Evolutionary conservation across 2,329 filamentous ascomycete species (phyloP).

Genomic region (Fusarium sp.): DNA sequence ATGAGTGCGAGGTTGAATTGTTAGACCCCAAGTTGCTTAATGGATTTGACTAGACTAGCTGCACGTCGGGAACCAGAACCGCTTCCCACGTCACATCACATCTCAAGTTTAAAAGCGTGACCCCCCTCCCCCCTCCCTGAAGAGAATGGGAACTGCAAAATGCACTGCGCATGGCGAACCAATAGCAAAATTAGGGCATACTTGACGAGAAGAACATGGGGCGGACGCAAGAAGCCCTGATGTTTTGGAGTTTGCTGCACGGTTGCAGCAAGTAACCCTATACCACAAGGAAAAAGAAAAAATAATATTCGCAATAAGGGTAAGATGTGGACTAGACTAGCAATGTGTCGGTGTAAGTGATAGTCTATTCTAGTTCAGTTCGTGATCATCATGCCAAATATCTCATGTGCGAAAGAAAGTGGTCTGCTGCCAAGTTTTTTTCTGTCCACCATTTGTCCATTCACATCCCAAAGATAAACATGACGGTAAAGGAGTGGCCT

Average conservation of each 20-base stretch:
- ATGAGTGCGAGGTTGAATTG: not conserved
- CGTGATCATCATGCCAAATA: conserved; percentile 17
- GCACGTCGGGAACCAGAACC: conserved; percentile 42
- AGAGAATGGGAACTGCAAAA: not conserved
- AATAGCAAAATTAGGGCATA: conserved; percentile 34
- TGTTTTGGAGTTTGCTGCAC: conserved; percentile 12
- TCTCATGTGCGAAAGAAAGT: conserved; percentile 21
- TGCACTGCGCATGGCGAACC: conserved; percentile 10
- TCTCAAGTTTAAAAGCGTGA: conserved; percentile 28
- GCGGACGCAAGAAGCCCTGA: conserved; percentile 26
- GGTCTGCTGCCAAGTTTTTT: conserved; percentile 36
- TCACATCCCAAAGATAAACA: not conserved
- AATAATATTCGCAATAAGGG: conserved; percentile 2
- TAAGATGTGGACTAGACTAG: not conserved
- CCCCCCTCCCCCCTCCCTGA: conserved; percentile 1
- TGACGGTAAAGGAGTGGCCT: not conserved
- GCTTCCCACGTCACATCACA: conserved; percentile 39
- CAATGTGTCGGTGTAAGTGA: conserved; percentile 10
- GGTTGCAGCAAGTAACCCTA: conserved; percentile 33
- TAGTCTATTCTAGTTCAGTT: conserved; percentile 14
- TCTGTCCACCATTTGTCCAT: conserved; percentile 1
- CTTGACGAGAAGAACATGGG: conserved; percentile 18
- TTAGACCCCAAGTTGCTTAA: conserved; percentile 1
- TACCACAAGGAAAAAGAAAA: conserved; percentile 23
- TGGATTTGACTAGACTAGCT: conserved; percentile 27